phyloP scores from a whole-genome alignment of 1,284 basidiomycete species.

The Puccinia polysora region DNA sequence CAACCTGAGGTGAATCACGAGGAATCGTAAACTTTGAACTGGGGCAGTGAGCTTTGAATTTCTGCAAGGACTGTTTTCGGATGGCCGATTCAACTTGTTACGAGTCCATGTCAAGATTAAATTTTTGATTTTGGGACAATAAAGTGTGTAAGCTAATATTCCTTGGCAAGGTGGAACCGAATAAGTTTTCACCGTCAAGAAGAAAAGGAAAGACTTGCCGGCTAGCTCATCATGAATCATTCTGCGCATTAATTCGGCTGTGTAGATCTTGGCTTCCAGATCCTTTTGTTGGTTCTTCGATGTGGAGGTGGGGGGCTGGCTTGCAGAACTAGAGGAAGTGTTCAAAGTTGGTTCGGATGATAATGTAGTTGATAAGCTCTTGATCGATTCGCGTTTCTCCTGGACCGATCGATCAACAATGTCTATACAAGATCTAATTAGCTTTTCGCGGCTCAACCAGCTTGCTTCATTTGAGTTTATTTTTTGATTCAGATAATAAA shows the following conservation, averaged over 20 bases:
- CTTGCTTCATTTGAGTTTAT: background rate
- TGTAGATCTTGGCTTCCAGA: slow-evolving; percentile 13
- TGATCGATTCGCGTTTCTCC: background rate
- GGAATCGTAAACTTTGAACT: slow-evolving; percentile 14
- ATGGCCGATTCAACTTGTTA: slow-evolving; percentile 18
- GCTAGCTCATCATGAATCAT: slow-evolving; percentile 24
- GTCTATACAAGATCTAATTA: slow-evolving; percentile 19
- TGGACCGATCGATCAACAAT: slow-evolving; percentile 14
- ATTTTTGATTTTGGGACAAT: background rate
- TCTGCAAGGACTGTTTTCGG: slow-evolving; percentile 26
- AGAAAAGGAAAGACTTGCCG: background rate
- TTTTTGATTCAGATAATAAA: background rate
- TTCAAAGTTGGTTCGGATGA: background rate
- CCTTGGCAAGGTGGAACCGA: background rate
- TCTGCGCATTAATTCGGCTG: background rate
- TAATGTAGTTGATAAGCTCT: background rate
- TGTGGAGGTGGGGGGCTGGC: background rate
- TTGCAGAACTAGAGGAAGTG: background rate
- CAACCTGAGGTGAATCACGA: background rate
- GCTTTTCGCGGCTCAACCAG: slow-evolving; percentile 15
- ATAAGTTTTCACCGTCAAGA: background rate
- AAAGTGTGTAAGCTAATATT: background rate
- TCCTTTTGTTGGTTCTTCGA: background rate
- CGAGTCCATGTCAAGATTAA: background rate
- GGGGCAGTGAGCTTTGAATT: slow-evolving; percentile 17